Evolutionary conservation across 1,284 basidiomycete genomes (phyloP), one percentile per base, ranked within the genome.

Genomic region (Marasmius tenuissimus): DNA sequence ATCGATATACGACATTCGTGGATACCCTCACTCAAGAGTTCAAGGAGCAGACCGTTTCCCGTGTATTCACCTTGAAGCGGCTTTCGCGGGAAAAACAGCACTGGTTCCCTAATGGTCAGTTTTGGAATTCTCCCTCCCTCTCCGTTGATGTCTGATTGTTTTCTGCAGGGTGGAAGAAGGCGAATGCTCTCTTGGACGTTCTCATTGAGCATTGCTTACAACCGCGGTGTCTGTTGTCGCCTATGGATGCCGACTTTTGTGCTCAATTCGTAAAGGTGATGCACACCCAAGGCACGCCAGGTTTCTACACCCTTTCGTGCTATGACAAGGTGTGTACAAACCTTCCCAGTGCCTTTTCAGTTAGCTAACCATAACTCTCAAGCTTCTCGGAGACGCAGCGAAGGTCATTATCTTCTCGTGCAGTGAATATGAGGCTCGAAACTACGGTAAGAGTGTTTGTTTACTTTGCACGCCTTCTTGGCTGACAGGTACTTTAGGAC

Each of bases 211-310:
- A 96, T 70, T 99, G 97, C 73, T 85, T 99, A 65, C 90, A 94
- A 70, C 97, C 97, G 3, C 88, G 97, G 35, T 93, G 92, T 62
- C 81, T 97, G 42, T 79, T 98, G 14, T 97, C 96, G 0, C 95
- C 96, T 0, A 94, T 96, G 84, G 97, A 99, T 74, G 97, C 97
- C 10, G 91, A 97, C 59, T 99, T 91, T 67, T 94, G 96, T 62
- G 92, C 94, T 8, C 91, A 94, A 67, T 93, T 99, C 70, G 90
- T 99, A 71, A 92, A 92, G 68, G 82, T 91, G 7, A 81, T 97
- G 57, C 97, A 99, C 70, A 83, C 85, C 20, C 86, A 92, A 69
- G 95, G 94, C 12, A 94, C 96, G 0, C 86, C 88, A 11, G 90
- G 91, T 4, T 98, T 98, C 73, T 88, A 91, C 37, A 96, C 95